Evolutionary conservation across 805 yeast genomes (phyloP), one percentile per base, ranked within the genome.

Genomic region (Yamadazyma kitorensis): DNA sequence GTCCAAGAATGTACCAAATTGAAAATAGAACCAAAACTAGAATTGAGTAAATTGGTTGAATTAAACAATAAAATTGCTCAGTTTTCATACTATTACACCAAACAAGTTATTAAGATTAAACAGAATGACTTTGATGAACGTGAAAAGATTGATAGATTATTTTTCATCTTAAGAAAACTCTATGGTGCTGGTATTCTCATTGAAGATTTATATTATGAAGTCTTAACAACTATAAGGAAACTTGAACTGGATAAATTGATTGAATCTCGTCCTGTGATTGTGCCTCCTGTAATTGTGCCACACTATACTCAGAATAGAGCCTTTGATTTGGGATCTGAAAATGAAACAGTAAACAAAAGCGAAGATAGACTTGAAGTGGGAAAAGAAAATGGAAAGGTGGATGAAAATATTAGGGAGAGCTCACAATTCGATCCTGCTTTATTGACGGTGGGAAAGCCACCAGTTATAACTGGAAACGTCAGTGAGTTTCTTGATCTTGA

Each of bases 151-250:
- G 65, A 57, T 42, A 31, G 33, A 19, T 43, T 54, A 18, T 42
- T 37, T 31, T 61, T 53, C 32, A 22, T 48, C 2, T 37, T 59
- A 15, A 41, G 68, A 22, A 61, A 58, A 30, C 24, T 55, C 0
- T 61, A 61, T 39, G 64, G 66, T 2, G 41, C 58, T 28, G 57
- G 61, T 3, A 39, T 61, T 6, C 34, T 50, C 6, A 36, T 51
- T 17, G 51, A 46, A 8, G 61, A 55, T 21, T 43, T 52, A 18
- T 41, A 49, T 29, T 44, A 30, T 6, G 44, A 49, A 17, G 31
- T 45, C 3, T 24, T 52, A 16, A 40, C 41, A 11, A 37, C 51
- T 13, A 44, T 57, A 11, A 45, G 47, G 29, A 39, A 40, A 13
- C 35, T 39, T 12, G 35, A 34, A 20, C 22, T 30, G 20, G 27